These are phyloP conservation scores for Gelatoporia subvermispora DNA, from an alignment of 768 basidiomycete genomes.

Conservation along the genomic window DNA sequence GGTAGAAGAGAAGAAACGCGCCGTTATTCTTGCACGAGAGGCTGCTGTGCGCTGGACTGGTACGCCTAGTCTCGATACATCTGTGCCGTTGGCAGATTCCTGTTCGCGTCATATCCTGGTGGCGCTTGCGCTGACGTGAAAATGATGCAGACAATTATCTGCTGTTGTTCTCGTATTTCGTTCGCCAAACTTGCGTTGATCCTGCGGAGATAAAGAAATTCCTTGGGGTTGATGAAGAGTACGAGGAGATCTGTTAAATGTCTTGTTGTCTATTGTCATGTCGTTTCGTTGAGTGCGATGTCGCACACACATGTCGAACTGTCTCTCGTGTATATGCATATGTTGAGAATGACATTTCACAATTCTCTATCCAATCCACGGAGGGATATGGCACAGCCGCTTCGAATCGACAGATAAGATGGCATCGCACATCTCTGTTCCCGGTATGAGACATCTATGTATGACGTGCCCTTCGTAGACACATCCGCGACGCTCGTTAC, in stretches of 20 bases:
- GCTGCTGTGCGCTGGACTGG: conserved; percentile 88
- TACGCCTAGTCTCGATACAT: conserved; percentile 31
- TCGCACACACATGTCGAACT: no score
- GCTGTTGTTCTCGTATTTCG: conserved; percentile 60
- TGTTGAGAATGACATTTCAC: no score
- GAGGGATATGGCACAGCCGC: no score
- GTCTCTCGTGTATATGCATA: conserved; percentile 1
- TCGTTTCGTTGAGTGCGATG: no score
- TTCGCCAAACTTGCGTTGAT: conserved; percentile 54
- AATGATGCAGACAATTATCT: conserved; percentile 59
- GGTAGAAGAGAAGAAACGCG: conserved; percentile 72
- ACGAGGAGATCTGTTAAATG: conserved; percentile 61
- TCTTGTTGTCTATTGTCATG: not conserved
- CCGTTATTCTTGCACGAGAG: conserved; percentile 72
- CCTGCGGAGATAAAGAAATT: conserved; percentile 60
- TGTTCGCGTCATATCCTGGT: not conserved
- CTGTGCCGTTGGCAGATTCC: no score
- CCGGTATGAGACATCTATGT: no score
- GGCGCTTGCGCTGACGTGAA: not conserved
- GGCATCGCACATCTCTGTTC: no score
- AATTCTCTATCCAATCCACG: no score
- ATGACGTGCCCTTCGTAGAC: no score
- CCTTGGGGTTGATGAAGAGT: conserved; percentile 65
- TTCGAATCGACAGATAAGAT: no score
- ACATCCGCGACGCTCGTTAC: no score